These are phyloP conservation scores for Aspergillus brasiliensis DNA, from an alignment of 2,329 filamentous ascomycete genomes.

Conservation along the genomic window DNA sequence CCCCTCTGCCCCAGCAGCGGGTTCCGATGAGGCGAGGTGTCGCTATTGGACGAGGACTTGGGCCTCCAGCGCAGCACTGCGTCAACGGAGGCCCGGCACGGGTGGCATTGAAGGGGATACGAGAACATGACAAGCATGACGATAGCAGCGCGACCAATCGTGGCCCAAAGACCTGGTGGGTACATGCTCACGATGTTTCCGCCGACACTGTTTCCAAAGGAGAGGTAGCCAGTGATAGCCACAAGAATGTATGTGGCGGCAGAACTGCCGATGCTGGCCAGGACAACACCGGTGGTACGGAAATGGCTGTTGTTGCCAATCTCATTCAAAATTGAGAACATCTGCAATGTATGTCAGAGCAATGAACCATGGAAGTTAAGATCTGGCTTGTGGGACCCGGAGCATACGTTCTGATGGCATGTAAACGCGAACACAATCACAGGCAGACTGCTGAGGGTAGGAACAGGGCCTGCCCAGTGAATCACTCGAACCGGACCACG, in stretches of 20 bases:
- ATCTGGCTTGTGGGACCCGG: background rate
- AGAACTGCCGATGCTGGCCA: constrained; percentile 84
- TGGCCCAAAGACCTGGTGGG: constrained; percentile 75
- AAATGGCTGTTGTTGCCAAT: constrained; percentile 80
- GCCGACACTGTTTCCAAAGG: constrained; percentile 84
- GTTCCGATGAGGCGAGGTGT: constrained; percentile 47
- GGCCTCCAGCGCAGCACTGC: constrained; percentile 94
- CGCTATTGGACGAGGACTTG: constrained; percentile 37
- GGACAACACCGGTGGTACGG: constrained; percentile 76
- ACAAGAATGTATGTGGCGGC: constrained; percentile 85
- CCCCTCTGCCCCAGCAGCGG: constrained; percentile 43
- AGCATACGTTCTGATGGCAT: constrained; percentile 88
- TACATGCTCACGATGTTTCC: constrained; percentile 97
- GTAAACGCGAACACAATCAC: constrained; percentile 99
- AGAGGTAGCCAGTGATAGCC: constrained; percentile 92
- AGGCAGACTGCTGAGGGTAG: constrained; percentile 81
- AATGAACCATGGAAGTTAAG: background rate
- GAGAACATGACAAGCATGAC: constrained; percentile 96
- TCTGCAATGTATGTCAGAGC: constrained; percentile 54
- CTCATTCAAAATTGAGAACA: constrained; percentile 98
- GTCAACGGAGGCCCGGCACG: constrained; percentile 91
- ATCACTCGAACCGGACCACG: constrained; percentile 75
- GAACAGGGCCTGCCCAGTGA: constrained; percentile 75
- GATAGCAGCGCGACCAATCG: constrained; percentile 91
- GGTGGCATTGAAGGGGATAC: constrained; percentile 92